phyloP scores from a whole-genome alignment of 2,329 filamentous ascomycete species.

The Aspergillus sergii region DNA sequence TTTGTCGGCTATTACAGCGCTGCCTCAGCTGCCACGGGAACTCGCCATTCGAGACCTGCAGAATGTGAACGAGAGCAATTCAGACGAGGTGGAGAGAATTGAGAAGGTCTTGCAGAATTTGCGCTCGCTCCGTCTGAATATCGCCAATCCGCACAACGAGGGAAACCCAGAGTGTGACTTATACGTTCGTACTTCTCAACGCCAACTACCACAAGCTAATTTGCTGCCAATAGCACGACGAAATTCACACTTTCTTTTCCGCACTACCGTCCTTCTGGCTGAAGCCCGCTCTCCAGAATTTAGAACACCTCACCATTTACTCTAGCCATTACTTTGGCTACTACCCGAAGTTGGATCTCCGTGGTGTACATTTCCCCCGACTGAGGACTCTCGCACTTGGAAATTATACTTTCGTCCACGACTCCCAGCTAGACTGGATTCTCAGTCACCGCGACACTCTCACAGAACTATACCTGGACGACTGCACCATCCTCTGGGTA shows the following conservation, averaged over 20 bases:
- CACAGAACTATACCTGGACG: constrained; percentile 46
- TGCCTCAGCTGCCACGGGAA: background rate
- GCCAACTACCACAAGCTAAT: background rate
- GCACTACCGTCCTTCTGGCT: constrained; percentile 13
- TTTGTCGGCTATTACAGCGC: background rate
- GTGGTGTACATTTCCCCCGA: constrained; percentile 37
- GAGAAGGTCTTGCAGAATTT: constrained; percentile 2
- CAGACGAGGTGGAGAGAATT: background rate
- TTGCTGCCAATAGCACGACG: background rate
- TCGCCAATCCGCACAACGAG: constrained; percentile 1
- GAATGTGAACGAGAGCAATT: constrained; percentile 8
- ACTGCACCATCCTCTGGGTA: constrained; percentile 42
- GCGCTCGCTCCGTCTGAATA: constrained; percentile 10
- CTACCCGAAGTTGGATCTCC: constrained; percentile 43
- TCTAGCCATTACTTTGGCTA: constrained; percentile 44
- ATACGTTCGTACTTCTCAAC: background rate
- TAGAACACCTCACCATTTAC: constrained; percentile 46
- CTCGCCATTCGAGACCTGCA: constrained; percentile 8
- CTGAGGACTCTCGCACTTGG: constrained; percentile 46
- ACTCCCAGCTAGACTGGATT: constrained; percentile 53
- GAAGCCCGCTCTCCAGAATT: background rate
- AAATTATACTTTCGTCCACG: constrained; percentile 47
- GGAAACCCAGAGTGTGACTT: background rate
- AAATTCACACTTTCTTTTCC: constrained; percentile 10
- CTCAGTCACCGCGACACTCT: constrained; percentile 42